Percentiles rank a stretch among this genome's conserved stretches.
These are phyloP conservation scores for Serendipita sp. DNA, from an alignment of 1,284 basidiomycete species.

Conservation along the genomic window DNA sequence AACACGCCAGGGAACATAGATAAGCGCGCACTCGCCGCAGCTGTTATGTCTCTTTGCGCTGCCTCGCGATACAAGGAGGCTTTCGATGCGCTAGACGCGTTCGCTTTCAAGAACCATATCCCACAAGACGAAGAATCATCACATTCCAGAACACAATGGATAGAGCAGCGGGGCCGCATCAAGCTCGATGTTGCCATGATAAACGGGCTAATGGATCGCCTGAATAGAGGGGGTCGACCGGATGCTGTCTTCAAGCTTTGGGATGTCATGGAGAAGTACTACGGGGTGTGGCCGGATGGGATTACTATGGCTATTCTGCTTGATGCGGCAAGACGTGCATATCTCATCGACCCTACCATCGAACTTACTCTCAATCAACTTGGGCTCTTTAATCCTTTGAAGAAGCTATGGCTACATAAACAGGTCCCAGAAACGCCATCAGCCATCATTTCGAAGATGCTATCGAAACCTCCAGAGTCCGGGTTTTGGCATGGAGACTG, in stretches of 20 bases:
- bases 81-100: constrained; percentile 6
- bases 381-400: constrained; percentile 1
- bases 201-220: constrained; percentile 39
- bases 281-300: constrained; percentile 37
- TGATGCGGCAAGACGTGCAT: constrained; percentile 38
- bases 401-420: neutral
- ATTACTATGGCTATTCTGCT: constrained; percentile 45
- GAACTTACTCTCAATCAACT: constrained; percentile 22
- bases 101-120: neutral
- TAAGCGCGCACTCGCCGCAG: constrained; percentile 23
- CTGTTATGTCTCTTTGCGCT: neutral
- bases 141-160: neutral
- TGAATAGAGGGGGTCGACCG: constrained; percentile 37
- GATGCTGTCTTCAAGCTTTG: constrained; percentile 49
- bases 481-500: constrained; percentile 2
- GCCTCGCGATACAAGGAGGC: neutral
- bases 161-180: constrained; percentile 8
- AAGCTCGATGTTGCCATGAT: constrained; percentile 15
- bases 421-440: neutral
- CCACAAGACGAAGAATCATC: constrained; percentile 1
- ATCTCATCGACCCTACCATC: constrained; percentile 32
- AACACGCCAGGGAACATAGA: constrained; percentile 14
- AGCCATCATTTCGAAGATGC: neutral
- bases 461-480: neutral
- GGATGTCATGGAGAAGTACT: constrained; percentile 40